Evolutionary conservation across 768 basidiomycete species (phyloP), one percentile per base, ranked within the genome.

Genomic region (Xerocomellus amylosporus): DNA sequence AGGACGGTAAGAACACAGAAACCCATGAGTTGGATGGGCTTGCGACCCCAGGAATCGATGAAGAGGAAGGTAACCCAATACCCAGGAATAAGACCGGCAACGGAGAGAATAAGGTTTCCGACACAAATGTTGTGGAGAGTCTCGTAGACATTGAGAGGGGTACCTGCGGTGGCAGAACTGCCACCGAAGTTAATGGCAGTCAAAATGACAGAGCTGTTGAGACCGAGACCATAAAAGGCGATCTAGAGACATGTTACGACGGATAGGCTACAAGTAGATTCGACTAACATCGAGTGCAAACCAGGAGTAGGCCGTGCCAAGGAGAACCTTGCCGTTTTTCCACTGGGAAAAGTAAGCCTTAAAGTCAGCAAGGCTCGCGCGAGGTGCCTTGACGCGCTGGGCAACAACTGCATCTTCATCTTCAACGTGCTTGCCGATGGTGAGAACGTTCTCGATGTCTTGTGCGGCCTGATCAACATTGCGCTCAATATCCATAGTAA

Each of bases 401-500:
- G 59, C 10, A 36, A 86, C 66, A 42, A 76, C 64, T 1, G 46
- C 53, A 12, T 81, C 78, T 46, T 87, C 84, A 5, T 87, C 82
- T 34, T 75, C 74, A 22, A 73, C 64, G 63, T 69, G 76, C 8
- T 64, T 73, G 36, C 81, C 80, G 15, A 73, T 75, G 19, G 75
- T 73, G 43, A 93, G 58, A 52, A 90, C 88, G 43, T 79, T 77
- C 54, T 86, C 79, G 58, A 93, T 88, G 62, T 94, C 93, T 30
- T 78, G 72, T 1, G 83, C 52, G 8, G 91, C 93, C 65, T 87
- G 88, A 38, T 80, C 75, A 41, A 95, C 74, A 69, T 94, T 93
- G 45, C 79, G 77, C 71, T 93, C 90, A 55, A 95, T 82, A 76
- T 95, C 93, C 88, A 94, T 93, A 55, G 93, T 96, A 70, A 80